Evolutionary conservation across 192 early-diverging fungal genomes (phyloP).

Genomic region (Coemansia sp.): DNA sequence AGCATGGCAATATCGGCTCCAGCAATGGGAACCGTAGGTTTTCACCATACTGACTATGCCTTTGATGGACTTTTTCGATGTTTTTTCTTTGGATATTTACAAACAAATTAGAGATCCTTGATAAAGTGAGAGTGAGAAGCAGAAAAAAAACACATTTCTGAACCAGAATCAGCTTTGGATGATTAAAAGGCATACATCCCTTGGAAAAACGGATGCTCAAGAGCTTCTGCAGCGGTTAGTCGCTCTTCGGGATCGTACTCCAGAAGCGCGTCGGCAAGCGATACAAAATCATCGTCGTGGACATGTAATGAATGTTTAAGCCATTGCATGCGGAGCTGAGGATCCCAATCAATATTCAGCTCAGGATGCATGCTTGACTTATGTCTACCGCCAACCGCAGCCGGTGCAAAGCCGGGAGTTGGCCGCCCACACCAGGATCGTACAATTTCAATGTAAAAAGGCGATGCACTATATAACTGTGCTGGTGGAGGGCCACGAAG

Average conservation of each 20-base stretch:
- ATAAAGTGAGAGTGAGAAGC: neutral
- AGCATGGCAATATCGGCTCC: neutral
- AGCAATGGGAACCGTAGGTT: conserved; percentile 19
- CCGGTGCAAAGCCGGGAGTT: conserved; percentile 40
- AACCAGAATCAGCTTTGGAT: neutral
- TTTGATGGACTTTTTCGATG: neutral
- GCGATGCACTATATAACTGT: conserved; percentile 63
- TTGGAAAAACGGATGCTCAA: conserved; percentile 49
- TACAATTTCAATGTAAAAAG: conserved; percentile 56
- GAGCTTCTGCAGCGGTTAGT: conserved; percentile 75
- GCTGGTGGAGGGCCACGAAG: conserved; percentile 75
- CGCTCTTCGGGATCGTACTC: conserved; percentile 86
- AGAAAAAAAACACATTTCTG: neutral
- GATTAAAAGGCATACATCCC: conserved; percentile 37
- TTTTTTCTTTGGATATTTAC: neutral
- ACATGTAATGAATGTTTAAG: conserved; percentile 51
- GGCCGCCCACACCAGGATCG: conserved; percentile 57
- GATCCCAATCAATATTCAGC: conserved; percentile 50
- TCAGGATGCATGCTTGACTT: conserved; percentile 34
- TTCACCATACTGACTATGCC: conserved; percentile 17
- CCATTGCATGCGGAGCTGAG: conserved; percentile 52
- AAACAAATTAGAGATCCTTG: neutral
- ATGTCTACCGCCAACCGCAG: conserved; percentile 25
- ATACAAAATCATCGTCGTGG: conserved; percentile 53
- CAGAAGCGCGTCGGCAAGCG: conserved; percentile 66